Percentiles rank a stretch among this genome's conserved stretches.
Conservation (phyloP, 108 stramenopile genomes). For the Nannochloropsis gaditana region DNA sequence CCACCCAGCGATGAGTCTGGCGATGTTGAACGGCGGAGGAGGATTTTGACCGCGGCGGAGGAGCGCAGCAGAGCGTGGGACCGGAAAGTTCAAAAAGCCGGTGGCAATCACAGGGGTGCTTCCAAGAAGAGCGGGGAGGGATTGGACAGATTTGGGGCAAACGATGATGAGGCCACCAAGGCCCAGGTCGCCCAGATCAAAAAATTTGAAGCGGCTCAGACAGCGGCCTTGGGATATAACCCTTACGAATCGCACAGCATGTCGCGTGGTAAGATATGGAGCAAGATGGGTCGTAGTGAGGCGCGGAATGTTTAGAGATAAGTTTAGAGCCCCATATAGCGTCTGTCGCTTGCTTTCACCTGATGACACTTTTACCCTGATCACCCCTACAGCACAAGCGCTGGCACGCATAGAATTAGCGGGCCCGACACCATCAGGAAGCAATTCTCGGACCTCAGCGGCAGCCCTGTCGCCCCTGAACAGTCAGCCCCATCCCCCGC, state of each 20-base stretch:
- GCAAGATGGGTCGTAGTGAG: too few species aligned
- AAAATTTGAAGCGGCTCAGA: neutral
- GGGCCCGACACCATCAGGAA: neutral
- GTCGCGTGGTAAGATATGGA: neutral
- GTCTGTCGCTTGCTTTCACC: neutral
- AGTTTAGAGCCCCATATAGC: too few species aligned
- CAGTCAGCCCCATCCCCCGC: neutral
- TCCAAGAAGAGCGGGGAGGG: neutral
- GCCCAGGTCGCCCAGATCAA: neutral
- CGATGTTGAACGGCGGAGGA: neutral
- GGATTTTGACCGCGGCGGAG: neutral
- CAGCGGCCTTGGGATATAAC: neutral
- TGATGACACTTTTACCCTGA: neutral
- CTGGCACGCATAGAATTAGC: neutral
- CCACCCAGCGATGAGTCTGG: neutral
- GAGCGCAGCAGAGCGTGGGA: constrained; percentile 4
- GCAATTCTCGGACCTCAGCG: too few species aligned
- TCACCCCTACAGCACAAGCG: neutral
- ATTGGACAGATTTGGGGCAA: neutral
- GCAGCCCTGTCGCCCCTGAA: too few species aligned
- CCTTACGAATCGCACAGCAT: constrained; percentile 1
- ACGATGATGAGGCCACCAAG: neutral
- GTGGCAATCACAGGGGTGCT: neutral
- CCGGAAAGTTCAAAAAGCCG: neutral
- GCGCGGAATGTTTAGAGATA: too few species aligned